A percentile compares a stretch with the other conserved stretches of the same genome.
These are phyloP conservation scores for Marvania coccoides DNA, from an alignment of 139 green algal genomes.

Conservation along the genomic window DNA sequence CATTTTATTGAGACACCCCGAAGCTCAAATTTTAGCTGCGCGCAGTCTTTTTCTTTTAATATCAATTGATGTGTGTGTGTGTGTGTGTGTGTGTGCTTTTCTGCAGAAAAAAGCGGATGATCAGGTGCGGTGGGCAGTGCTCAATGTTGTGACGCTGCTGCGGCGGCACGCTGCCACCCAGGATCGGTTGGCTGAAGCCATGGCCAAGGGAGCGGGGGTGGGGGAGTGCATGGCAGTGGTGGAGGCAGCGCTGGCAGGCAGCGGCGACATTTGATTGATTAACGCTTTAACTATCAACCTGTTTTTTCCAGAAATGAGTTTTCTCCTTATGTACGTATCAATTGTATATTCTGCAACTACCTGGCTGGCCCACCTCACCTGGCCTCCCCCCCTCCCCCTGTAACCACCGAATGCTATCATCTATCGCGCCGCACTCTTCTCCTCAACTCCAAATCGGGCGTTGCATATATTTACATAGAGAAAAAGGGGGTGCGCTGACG, in stretches of 20 bases:
- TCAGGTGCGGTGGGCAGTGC: conserved; percentile 84
- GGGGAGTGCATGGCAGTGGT: conserved; percentile 75
- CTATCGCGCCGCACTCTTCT: neutral
- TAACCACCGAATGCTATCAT: neutral
- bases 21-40: too few relatives aligned
- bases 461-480: neutral
- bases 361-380: neutral
- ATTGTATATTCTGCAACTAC: neutral
- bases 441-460: neutral
- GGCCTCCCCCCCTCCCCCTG: too few relatives aligned
- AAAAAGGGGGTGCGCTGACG: neutral
- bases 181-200: conserved; percentile 57
- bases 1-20: too few relatives aligned
- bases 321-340: neutral
- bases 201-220: conserved; percentile 54
- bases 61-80: too few relatives aligned
- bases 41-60: too few relatives aligned
- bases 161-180: conserved; percentile 61
- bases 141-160: conserved; percentile 81
- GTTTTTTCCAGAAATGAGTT: conserved; percentile 1
- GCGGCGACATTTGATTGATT: conserved; percentile 30
- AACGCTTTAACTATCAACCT: too few relatives aligned
- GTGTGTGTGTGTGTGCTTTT: too few relatives aligned
- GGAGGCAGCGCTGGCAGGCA: conserved; percentile 45
- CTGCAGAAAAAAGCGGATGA: conserved; percentile 78